A percentile compares a stretch with the other conserved stretches of the same genome.
Conservation (phyloP, 2,329 filamentous ascomycete species). For the Chaetomium olivaceum region DNA sequence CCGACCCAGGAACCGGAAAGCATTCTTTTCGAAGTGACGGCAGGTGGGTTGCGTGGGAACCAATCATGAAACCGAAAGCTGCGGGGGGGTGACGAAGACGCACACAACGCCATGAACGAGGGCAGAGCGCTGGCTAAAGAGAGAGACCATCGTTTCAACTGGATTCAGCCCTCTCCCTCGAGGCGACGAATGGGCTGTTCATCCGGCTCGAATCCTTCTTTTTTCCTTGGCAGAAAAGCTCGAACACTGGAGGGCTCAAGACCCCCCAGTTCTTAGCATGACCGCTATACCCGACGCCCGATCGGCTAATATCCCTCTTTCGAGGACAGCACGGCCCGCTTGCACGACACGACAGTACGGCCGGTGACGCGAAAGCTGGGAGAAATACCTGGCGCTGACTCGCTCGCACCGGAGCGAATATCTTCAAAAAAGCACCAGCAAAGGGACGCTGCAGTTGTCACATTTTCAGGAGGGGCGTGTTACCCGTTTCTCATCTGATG, state of each 20-base stretch:
- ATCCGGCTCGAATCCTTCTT: not conserved
- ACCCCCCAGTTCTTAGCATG: constrained; percentile 2
- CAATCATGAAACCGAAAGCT: not conserved
- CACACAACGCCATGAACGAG: not conserved
- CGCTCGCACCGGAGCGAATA: not conserved
- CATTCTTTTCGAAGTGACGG: not conserved
- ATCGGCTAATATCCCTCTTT: constrained; percentile 6
- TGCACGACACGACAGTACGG: constrained; percentile 1
- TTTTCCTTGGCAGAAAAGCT: not conserved
- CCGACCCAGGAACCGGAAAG: not conserved
- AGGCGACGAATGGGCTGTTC: constrained; percentile 2
- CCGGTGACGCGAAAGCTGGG: not conserved
- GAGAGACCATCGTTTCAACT: not conserved
- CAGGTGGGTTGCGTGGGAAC: not conserved
- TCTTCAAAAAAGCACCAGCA: not conserved
- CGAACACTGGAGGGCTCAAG: not conserved
- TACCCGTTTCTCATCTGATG: not conserved
- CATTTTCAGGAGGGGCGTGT: not conserved
- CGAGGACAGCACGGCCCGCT: not conserved
- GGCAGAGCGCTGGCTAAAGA: not conserved
- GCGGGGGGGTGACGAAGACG: not conserved
- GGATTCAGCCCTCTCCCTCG: constrained; percentile 3
- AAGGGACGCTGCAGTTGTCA: not conserved
- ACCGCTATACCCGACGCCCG: not conserved
- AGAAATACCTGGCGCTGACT: not conserved